phyloP scores from a whole-genome alignment of 352 stramenopile genomes.

The Blastocystis hominis region DNA sequence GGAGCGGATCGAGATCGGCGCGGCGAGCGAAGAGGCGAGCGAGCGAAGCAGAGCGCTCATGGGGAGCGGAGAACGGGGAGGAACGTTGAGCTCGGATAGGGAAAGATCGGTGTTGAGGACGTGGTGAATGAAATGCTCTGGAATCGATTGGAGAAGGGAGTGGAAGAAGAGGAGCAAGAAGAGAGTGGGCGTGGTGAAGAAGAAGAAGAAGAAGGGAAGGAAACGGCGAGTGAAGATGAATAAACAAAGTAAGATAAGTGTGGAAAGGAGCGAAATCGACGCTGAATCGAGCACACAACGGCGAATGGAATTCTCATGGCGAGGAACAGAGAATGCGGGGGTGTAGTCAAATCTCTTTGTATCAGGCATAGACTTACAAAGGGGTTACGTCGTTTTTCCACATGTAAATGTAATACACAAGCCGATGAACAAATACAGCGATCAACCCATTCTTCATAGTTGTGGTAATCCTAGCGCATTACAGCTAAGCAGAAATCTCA shows the following conservation, averaged over 20 bases:
- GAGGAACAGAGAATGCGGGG: neutral
- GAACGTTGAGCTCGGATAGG: neutral
- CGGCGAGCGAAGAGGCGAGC: neutral
- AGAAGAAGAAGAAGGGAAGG: neutral
- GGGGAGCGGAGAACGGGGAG: neutral
- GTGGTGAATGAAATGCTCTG: neutral
- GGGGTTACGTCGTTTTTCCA: neutral
- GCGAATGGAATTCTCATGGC: neutral
- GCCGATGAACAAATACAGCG: neutral
- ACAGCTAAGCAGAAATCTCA: neutral
- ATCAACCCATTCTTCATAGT: neutral
- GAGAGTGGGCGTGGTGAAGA: neutral
- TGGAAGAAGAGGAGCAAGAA: neutral
- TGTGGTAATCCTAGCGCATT: too few relatives aligned
- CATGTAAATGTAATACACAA: constrained; percentile 31
- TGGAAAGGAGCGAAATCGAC: neutral
- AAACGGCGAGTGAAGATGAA: neutral
- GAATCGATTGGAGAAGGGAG: neutral
- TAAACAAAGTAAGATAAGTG: neutral
- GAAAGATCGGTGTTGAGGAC: neutral
- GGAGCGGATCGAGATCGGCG: neutral
- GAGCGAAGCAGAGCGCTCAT: neutral
- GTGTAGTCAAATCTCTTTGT: constrained; percentile 7
- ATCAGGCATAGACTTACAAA: neutral
- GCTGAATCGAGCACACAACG: neutral